These are phyloP conservation scores for Blastomyces gilchristii DNA, from an alignment of 2,329 filamentous ascomycete species.

Conservation along the genomic window DNA sequence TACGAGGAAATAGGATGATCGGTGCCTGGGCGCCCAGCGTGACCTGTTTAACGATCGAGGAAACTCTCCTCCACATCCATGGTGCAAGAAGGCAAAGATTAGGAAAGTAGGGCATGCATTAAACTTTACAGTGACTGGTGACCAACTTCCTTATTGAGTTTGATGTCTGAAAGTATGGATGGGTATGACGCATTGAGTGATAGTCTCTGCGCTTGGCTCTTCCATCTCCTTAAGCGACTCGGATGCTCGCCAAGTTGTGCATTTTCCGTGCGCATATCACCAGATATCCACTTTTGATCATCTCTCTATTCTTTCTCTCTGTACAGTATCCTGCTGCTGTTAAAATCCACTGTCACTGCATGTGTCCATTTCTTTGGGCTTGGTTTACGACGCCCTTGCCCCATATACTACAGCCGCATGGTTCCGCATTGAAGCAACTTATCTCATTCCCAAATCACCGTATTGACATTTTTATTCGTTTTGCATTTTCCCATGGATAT, in stretches of 20 bases:
- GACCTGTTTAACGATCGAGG: neutral
- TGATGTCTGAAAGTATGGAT: neutral
- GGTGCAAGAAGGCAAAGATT: neutral
- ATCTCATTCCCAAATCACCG: neutral
- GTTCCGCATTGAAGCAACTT: neutral
- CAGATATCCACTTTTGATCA: neutral
- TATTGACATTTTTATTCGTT: neutral
- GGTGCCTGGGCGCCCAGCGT: neutral
- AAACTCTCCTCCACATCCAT: neutral
- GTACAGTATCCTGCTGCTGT: neutral
- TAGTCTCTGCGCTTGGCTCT: neutral
- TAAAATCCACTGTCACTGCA: neutral
- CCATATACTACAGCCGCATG: neutral
- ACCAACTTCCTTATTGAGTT: neutral
- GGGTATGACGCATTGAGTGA: too few species aligned
- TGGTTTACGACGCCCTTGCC: neutral
- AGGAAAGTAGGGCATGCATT: neutral
- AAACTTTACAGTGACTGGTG: neutral
- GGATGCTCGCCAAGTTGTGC: neutral
- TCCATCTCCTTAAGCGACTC: neutral
- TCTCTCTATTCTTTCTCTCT: neutral
- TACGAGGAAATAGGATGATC: conserved; percentile 8
- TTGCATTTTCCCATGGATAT: neutral
- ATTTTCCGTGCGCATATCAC: neutral
- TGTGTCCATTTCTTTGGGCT: neutral